Evolutionary conservation across 148 eudicot species (phyloP).

Genomic region (Pharnaceum exiguum): DNA sequence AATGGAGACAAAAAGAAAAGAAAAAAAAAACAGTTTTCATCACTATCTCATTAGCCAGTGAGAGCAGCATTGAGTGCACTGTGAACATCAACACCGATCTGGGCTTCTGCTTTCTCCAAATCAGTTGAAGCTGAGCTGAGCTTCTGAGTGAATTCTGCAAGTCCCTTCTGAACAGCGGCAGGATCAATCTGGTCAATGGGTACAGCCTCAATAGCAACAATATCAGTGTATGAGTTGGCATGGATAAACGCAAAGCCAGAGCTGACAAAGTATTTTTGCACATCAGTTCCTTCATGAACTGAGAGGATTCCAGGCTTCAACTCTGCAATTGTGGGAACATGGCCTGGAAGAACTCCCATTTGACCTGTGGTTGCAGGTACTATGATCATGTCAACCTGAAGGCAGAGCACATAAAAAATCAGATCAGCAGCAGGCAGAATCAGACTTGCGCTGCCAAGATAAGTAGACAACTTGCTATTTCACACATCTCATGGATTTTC

Average conservation of each 20-base stretch:
- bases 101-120: slow-evolving; percentile 90
- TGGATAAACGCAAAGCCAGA: slow-evolving; percentile 80
- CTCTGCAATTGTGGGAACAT: slow-evolving; percentile 66
- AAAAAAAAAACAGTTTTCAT: too few species aligned
- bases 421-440: background rate
- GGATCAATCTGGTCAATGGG: slow-evolving; percentile 76
- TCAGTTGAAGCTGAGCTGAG: slow-evolving; percentile 77
- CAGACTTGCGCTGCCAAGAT: too few species aligned
- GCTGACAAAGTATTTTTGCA: slow-evolving; percentile 64
- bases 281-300: slow-evolving; percentile 66
- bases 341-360: slow-evolving; percentile 84
- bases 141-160: slow-evolving; percentile 76
- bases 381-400: slow-evolving; percentile 80
- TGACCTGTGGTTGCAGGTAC: slow-evolving; percentile 76
- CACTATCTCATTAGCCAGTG: slow-evolving; percentile 35
- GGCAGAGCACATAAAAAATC: background rate
- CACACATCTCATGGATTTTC: too few species aligned
- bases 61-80: slow-evolving; percentile 75
- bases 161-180: slow-evolving; percentile 64
- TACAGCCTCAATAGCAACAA: slow-evolving; percentile 82
- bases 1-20: slow-evolving; percentile 3
- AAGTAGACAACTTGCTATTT: too few species aligned
- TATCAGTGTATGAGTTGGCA: slow-evolving; percentile 64
- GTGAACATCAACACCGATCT: slow-evolving; percentile 78
- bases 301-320: slow-evolving; percentile 71